Percentiles rank a stretch among this genome's conserved stretches.
phyloP scores from a whole-genome alignment of 371 early-diverging fungal genomes.

The Globomyces sp. region DNA sequence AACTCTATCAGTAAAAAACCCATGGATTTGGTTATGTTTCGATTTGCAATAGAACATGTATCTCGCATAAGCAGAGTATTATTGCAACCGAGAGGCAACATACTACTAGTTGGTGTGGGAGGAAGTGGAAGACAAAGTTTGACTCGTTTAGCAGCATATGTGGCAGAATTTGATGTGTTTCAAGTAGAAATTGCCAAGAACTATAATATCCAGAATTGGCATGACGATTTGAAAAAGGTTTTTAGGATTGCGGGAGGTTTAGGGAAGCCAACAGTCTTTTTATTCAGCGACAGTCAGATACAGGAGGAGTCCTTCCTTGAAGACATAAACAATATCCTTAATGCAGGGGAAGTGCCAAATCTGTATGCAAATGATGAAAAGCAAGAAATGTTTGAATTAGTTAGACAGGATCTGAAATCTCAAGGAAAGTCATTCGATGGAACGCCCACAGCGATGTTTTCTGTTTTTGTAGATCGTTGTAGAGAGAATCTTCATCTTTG shows the following conservation, averaged over 20 bases:
- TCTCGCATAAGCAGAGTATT: conserved; percentile 50
- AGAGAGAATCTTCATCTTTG: conserved; percentile 53
- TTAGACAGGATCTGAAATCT: conserved; percentile 36
- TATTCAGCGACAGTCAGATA: conserved; percentile 56
- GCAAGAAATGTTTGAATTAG: conserved; percentile 50
- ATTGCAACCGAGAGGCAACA: conserved; percentile 51
- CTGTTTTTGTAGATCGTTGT: conserved; percentile 49
- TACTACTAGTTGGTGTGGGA: conserved; percentile 54
- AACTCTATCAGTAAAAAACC: conserved; percentile 54
- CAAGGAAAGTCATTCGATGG: conserved; percentile 29
- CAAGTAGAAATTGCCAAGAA: conserved; percentile 53
- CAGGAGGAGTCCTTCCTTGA: conserved; percentile 55
- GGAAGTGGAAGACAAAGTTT: conserved; percentile 54
- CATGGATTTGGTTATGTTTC: conserved; percentile 56
- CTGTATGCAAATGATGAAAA: conserved; percentile 52
- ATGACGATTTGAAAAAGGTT: conserved; percentile 55
- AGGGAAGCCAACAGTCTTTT: conserved; percentile 46
- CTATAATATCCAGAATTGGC: conserved; percentile 50
- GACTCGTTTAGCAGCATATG: conserved; percentile 49
- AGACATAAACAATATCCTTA: conserved; percentile 54
- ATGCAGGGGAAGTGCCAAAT: conserved; percentile 55
- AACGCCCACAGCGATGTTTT: conserved; percentile 43
- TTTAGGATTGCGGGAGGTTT: conserved; percentile 43
- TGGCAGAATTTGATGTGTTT: conserved; percentile 51
- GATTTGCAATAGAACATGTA: conserved; percentile 55